phyloP scores from a whole-genome alignment of 495 filamentous ascomycete genomes.

The Penicillium robsamsonii region DNA sequence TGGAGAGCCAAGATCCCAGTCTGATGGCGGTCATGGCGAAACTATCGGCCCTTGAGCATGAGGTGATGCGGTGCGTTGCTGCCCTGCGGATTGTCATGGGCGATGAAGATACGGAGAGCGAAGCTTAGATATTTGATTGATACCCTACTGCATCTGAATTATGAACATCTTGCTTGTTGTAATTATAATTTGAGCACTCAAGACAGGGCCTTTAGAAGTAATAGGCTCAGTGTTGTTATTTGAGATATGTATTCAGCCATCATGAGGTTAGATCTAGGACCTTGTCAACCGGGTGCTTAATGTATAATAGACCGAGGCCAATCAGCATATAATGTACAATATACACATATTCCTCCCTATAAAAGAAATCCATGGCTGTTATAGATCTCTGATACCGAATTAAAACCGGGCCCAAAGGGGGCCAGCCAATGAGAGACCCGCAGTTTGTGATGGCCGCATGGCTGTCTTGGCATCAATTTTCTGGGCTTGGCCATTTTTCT shows the following conservation, averaged over 20 bases:
- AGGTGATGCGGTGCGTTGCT: slow-evolving; percentile 62
- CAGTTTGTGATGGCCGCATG: slow-evolving; percentile 30
- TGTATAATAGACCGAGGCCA: not conserved
- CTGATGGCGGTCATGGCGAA: slow-evolving; percentile 86
- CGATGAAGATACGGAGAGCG: slow-evolving; percentile 48
- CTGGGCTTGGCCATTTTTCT: slow-evolving; percentile 21
- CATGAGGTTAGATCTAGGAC: not conserved
- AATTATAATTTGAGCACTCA: not conserved
- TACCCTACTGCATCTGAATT: slow-evolving; percentile 2
- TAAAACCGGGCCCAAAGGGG: slow-evolving; percentile 1
- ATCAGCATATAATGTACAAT: not conserved
- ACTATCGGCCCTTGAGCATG: slow-evolving; percentile 74
- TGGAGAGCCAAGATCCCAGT: slow-evolving; percentile 89
- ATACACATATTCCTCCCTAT: not conserved
- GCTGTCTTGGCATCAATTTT: slow-evolving; percentile 37
- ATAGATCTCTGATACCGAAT: not conserved
- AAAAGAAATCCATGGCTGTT: not conserved
- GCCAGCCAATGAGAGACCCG: slow-evolving; percentile 31
- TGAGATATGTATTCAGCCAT: not conserved
- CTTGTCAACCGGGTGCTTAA: not conserved
- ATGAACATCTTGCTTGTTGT: not conserved
- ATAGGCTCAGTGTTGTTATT: not conserved
- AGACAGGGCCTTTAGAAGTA: not conserved
- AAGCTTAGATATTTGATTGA: slow-evolving; percentile 15
- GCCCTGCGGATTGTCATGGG: slow-evolving; percentile 83